phyloP scores from a whole-genome alignment of 768 basidiomycete genomes.

The Tulasnella sp. region DNA sequence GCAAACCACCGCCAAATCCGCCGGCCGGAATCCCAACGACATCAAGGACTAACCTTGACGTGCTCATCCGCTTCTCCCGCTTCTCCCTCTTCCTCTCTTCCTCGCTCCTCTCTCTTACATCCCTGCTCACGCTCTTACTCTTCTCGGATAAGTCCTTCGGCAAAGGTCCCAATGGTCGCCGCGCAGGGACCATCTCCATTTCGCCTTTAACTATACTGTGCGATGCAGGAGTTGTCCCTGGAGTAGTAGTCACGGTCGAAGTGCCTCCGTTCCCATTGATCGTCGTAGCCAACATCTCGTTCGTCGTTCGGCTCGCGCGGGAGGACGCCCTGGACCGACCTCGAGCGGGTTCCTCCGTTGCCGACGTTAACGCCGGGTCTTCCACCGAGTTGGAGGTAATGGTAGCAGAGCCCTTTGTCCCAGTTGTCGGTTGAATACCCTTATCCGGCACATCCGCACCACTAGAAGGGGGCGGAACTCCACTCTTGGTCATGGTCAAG shows the following conservation, averaged over 20 bases:
- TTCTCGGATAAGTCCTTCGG: not conserved
- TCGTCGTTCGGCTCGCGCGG: not conserved
- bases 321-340: not conserved
- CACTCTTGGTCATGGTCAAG: constrained; percentile 1
- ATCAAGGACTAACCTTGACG: not conserved
- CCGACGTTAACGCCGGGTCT: no score
- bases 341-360: not conserved
- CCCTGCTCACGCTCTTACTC: not conserved
- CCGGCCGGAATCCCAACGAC: no score
- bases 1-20: no score
- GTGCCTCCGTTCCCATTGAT: not conserved
- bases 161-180: constrained; percentile 3
- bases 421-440: no score
- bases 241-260: not conserved
- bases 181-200: not conserved
- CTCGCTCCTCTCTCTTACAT: not conserved
- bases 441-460: no score
- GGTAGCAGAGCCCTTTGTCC: no score
- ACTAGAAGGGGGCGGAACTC: not conserved
- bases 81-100: not conserved
- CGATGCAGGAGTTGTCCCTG: not conserved
- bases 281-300: no score
- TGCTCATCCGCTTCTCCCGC: not conserved
- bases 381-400: not conserved
- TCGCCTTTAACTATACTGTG: not conserved